These are phyloP conservation scores for Mentha longifolia DNA, from an alignment of 257 asterid genomes.

Conservation along the genomic window DNA sequence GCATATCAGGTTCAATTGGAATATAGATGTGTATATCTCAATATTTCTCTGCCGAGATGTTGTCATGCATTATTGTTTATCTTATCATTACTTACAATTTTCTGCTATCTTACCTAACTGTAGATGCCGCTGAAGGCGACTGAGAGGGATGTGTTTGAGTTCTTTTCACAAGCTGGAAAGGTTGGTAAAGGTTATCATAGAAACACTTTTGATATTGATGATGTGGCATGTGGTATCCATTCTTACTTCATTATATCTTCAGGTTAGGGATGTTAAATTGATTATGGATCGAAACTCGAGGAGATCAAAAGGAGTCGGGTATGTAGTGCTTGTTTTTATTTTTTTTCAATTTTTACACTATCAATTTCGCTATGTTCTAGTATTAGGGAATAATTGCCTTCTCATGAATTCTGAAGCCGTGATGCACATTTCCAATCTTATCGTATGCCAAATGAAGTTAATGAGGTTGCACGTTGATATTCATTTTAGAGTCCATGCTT, in stretches of 20 bases:
- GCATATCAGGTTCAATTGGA: conserved; percentile 76
- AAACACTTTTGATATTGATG: conserved; percentile 5
- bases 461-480: conserved; percentile 11
- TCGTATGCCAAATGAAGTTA: conserved; percentile 1
- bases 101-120: conserved; percentile 26
- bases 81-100: conserved; percentile 20
- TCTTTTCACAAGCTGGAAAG: conserved; percentile 98
- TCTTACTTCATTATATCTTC: conserved; percentile 29
- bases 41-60: neutral
- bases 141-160: conserved; percentile 95
- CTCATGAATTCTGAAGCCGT: neutral
- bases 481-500: neutral
- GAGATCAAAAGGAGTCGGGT: conserved; percentile 99
- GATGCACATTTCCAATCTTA: neutral
- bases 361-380: neutral
- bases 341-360: conserved; percentile 2
- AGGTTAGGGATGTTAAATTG: conserved; percentile 96
- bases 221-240: neutral
- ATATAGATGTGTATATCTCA: conserved; percentile 14
- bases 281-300: conserved; percentile 98
- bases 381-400: conserved; percentile 20
- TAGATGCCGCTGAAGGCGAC: conserved; percentile 99
- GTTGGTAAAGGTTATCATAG: conserved; percentile 44
- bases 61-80: neutral
- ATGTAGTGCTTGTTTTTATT: conserved; percentile 39